Evolutionary conservation across 176 grass and related monocot species (phyloP).

Genomic region (Phoenix roebelenii): DNA sequence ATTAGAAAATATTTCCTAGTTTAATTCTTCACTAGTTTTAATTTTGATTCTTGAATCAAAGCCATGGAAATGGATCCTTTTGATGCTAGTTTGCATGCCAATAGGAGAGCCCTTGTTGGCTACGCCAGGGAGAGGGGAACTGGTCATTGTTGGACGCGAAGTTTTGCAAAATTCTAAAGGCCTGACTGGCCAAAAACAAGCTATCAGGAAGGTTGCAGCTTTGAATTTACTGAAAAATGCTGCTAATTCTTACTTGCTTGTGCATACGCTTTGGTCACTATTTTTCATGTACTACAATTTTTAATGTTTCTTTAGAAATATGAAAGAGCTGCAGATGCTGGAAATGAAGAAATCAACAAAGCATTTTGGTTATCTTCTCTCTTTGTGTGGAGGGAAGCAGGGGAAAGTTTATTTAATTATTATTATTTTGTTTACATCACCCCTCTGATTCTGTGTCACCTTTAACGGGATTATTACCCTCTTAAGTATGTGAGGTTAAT

Average conservation of each 20-base stretch:
- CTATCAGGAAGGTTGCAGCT: conserved; percentile 30
- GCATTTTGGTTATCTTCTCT: conserved; percentile 11
- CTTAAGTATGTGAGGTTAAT: too few relatives aligned
- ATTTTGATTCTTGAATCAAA: too few relatives aligned
- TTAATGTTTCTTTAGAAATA: conserved; percentile 25
- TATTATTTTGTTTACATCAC: too few relatives aligned
- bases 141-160: conserved; percentile 24
- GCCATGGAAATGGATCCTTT: too few relatives aligned
- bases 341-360: conserved; percentile 23
- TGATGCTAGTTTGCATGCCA: conserved; percentile 25
- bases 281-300: too few relatives aligned
- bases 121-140: conserved; percentile 21
- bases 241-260: conserved; percentile 8
- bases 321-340: conserved; percentile 20
- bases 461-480: too few relatives aligned
- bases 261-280: too few relatives aligned
- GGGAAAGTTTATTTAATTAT: too few relatives aligned
- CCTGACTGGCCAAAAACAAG: conserved; percentile 32
- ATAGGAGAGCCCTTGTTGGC: conserved; percentile 37
- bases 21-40: too few relatives aligned
- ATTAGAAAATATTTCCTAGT: too few relatives aligned
- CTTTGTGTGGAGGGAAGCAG: too few relatives aligned
- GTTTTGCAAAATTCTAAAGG: conserved; percentile 10
- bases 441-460: too few relatives aligned
- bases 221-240: conserved; percentile 33